Percentiles rank a stretch among this genome's conserved stretches.
Conservation (phyloP, 2,329 filamentous ascomycete genomes). For the Scedosporium boydii region DNA sequence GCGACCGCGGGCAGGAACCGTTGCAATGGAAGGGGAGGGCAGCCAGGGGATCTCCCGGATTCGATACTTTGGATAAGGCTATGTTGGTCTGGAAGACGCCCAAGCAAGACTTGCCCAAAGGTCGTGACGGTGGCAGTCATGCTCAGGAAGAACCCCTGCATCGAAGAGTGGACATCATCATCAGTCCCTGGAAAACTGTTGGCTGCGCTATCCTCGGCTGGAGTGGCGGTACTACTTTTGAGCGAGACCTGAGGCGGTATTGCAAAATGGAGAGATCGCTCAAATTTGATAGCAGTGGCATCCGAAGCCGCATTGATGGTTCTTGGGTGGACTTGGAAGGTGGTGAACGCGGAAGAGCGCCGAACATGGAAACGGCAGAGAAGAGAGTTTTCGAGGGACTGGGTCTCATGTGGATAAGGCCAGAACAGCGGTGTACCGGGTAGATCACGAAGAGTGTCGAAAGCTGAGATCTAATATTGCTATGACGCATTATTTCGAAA, state of each 20-base stretch:
- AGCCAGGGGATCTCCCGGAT: slow-evolving; percentile 43
- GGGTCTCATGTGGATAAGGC: slow-evolving; percentile 56
- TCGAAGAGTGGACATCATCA: slow-evolving; percentile 83
- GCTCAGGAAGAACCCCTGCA: slow-evolving; percentile 38
- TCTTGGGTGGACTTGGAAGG: slow-evolving; percentile 64
- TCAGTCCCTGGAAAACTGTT: slow-evolving; percentile 78
- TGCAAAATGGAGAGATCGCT: slow-evolving; percentile 61
- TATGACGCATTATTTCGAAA: neutral
- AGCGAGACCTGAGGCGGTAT: slow-evolving; percentile 75
- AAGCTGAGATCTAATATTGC: neutral
- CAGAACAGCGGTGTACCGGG: slow-evolving; percentile 59
- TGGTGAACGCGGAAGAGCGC: slow-evolving; percentile 32
- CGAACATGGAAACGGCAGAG: slow-evolving; percentile 65
- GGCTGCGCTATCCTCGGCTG: slow-evolving; percentile 85
- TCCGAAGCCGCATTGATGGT: slow-evolving; percentile 58
- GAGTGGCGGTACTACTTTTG: slow-evolving; percentile 82
- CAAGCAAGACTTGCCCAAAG: slow-evolving; percentile 31
- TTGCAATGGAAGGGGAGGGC: slow-evolving; percentile 40
- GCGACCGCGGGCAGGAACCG: slow-evolving; percentile 58
- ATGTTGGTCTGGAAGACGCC: slow-evolving; percentile 65
- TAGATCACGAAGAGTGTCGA: slow-evolving; percentile 20
- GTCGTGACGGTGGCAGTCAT: slow-evolving; percentile 9
- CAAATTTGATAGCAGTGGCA: slow-evolving; percentile 88
- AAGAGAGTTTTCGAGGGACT: slow-evolving; percentile 70
- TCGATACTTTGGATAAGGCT: slow-evolving; percentile 86